Evolutionary conservation across 805 yeast genomes (phyloP).

Genomic region (Starmerella kuoi): DNA sequence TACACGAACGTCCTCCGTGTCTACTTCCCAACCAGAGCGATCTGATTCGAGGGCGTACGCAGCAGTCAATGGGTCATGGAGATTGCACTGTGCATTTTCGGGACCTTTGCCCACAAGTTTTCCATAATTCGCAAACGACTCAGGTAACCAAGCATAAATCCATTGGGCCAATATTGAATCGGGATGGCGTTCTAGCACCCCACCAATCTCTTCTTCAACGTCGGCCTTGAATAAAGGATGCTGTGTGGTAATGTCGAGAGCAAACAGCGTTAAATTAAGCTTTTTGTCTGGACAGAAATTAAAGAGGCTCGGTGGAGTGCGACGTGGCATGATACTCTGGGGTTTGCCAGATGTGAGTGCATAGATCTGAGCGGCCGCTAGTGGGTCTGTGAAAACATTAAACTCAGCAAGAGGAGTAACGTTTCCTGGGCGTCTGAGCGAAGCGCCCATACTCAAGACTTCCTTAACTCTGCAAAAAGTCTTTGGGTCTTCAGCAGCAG

Average conservation of each 20-base stretch:
- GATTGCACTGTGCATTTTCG: constrained; percentile 19
- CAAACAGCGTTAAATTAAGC: constrained; percentile 28
- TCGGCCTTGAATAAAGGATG: constrained; percentile 24
- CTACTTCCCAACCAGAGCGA: constrained; percentile 18
- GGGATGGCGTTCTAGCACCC: constrained; percentile 7
- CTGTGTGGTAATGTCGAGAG: constrained; percentile 31
- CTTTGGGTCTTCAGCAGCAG: constrained; percentile 31
- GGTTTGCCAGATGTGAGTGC: constrained; percentile 28
- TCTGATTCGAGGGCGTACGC: constrained; percentile 26
- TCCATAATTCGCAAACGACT: constrained; percentile 20
- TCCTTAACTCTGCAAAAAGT: constrained; percentile 29
- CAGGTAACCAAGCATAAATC: constrained; percentile 28
- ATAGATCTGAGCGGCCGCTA: constrained; percentile 32
- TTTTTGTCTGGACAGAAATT: constrained; percentile 18
- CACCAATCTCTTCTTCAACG: constrained; percentile 18
- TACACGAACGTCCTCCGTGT: constrained; percentile 29
- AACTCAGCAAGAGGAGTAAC: constrained; percentile 34
- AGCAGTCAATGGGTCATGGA: constrained; percentile 34
- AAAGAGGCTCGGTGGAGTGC: constrained; percentile 15
- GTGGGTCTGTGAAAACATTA: constrained; percentile 33
- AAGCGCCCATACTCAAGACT: constrained; percentile 34
- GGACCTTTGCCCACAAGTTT: constrained; percentile 21
- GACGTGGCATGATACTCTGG: constrained; percentile 25
- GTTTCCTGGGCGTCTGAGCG: constrained; percentile 30
- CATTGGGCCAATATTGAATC: constrained; percentile 29